Conservation (phyloP, 1,284 basidiomycete genomes). For the Xerocomus nothofagi region DNA sequence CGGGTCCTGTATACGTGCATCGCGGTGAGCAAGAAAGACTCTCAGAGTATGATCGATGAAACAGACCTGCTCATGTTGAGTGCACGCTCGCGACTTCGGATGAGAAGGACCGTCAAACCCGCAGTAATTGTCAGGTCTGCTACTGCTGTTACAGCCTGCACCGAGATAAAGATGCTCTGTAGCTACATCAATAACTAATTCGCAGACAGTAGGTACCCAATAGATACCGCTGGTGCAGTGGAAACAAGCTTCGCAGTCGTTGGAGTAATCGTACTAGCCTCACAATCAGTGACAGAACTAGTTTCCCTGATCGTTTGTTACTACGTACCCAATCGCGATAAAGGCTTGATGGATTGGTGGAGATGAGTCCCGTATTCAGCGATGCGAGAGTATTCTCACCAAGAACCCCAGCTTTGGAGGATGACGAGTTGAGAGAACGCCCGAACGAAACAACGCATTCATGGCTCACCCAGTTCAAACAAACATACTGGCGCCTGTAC, state of each 20-base stretch:
- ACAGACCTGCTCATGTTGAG: constrained; percentile 1
- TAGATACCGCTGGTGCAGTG: neutral
- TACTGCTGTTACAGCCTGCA: constrained; percentile 1
- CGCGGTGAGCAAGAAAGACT: neutral
- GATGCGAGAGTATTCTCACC: neutral
- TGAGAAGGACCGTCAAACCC: neutral
- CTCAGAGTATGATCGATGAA: neutral
- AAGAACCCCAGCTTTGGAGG: neutral
- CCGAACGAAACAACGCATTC: neutral
- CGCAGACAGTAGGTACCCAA: neutral
- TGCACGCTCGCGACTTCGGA: neutral
- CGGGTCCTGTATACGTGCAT: neutral
- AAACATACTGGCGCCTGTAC: constrained; percentile 2
- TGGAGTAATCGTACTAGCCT: neutral
- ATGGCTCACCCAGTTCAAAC: constrained; percentile 8
- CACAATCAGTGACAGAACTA: neutral
- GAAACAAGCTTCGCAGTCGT: neutral
- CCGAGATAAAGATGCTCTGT: neutral
- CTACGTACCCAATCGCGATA: constrained; percentile 3
- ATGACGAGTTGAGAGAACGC: neutral
- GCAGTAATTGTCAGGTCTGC: constrained; percentile 3
- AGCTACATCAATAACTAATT: neutral
- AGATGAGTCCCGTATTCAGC: neutral
- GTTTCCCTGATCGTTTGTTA: neutral
- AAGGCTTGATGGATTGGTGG: neutral